Base-by-base conservation (phyloP, 129 eudicot genomes). In the Saussurea involucrata region DNA sequence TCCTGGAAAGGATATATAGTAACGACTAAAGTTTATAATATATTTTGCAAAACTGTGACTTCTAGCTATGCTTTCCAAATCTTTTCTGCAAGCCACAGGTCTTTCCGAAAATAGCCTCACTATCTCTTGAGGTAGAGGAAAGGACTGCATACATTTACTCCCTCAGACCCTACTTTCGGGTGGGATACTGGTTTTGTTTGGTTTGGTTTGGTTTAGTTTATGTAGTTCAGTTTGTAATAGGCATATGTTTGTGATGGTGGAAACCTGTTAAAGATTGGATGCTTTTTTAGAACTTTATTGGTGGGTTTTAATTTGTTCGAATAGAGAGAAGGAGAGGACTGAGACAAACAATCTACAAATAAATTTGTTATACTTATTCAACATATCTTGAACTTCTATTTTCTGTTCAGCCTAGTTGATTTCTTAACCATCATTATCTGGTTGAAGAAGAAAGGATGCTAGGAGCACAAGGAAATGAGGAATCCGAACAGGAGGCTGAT, bases 391-490 rank as follows among this genome's bases (percentile, higher is more conserved):
- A 78, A 57, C 64, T 70, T 60, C 15, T 37, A 22, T 22, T 22
- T 32, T 73, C 20, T 67, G 61, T 69, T 60, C 64, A 24, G 70
- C 57, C 42, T 28, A 36, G 24, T 37, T 69, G 40, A 40, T 63
- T 71, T 69, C 31, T 61, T 63, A 42, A 22, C 33, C 49, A 64
- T 44, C 33, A 6, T 3, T 32, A 22, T 53, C 22, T 17, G 66
- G 63, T 63, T 76, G 44, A 79, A 79, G 37, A 63, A 31, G 40
- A 42, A 71, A 79, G 55, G 72, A 44, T 32, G 24, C 29, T 11
- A 27, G 28, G 32, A 49, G 58, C 60, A 65, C 15, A 13, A 24
- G 25, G 68, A 76, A 21, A 70, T 69, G 17, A 27, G 27, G 65
- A 77, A 61, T 61, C 42, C 18, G 6, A 21, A 71, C 66, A 12